Percentiles rank a stretch among this genome's conserved stretches.
phyloP scores from a whole-genome alignment of 768 basidiomycete species.

The Sporobolomyces phaffii region DNA sequence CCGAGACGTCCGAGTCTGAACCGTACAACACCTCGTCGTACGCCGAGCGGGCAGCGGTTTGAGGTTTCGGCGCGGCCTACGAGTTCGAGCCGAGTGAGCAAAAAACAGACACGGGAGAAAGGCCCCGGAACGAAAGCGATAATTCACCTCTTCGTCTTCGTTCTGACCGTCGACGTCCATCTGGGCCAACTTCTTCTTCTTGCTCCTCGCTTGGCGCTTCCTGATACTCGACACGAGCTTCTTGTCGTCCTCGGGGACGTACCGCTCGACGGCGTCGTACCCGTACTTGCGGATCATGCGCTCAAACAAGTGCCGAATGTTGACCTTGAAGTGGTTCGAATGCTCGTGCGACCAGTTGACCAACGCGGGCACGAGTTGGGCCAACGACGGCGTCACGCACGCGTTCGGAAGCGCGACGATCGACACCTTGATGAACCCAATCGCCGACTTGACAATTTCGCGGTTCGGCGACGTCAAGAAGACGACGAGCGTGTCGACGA shows the following conservation, averaged over 20 bases:
- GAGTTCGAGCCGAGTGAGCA: background rate
- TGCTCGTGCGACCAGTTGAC: slow-evolving; percentile 93
- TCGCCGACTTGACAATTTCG: slow-evolving; percentile 92
- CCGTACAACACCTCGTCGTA: slow-evolving; percentile 97
- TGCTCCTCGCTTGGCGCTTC: slow-evolving; percentile 88
- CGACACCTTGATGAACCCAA: slow-evolving; percentile 89
- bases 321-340: slow-evolving; percentile 96
- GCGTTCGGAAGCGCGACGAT: slow-evolving; percentile 74
- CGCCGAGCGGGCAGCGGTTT: slow-evolving; percentile 67
- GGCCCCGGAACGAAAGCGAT: background rate
- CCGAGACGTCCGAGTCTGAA: slow-evolving; percentile 75
- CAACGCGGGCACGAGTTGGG: slow-evolving; percentile 71
- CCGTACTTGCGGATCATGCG: slow-evolving; percentile 85
- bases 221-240: slow-evolving; percentile 91
- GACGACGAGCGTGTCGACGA: slow-evolving; percentile 76
- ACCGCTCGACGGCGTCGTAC: slow-evolving; percentile 66
- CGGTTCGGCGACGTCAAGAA: slow-evolving; percentile 85
- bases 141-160: slow-evolving; percentile 49
- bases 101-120: background rate
- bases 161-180: slow-evolving; percentile 50
- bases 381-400: slow-evolving; percentile 69
- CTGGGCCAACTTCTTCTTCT: slow-evolving; percentile 68
- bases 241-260: slow-evolving; percentile 69
- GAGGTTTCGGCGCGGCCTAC: slow-evolving; percentile 50
- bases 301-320: slow-evolving; percentile 95